Evolutionary conservation across 768 basidiomycete species (phyloP).

Genomic region (Hygrophorus russula): DNA sequence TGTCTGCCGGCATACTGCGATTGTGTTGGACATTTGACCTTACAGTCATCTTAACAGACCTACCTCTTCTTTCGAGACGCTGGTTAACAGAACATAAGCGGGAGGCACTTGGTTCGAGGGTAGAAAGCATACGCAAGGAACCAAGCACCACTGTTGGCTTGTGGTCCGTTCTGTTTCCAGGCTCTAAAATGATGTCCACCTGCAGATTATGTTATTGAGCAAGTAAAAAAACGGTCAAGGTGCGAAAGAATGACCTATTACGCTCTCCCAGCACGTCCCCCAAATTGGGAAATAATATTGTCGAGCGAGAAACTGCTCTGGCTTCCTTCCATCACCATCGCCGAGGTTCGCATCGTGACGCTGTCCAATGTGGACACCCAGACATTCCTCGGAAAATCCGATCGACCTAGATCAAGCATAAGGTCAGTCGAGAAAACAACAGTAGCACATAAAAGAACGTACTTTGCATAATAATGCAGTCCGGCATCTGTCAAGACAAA

Average conservation of each 20-base stretch:
- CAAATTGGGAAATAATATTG: constrained; percentile 69
- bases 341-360: constrained; percentile 74
- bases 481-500: constrained; percentile 68
- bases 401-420: constrained; percentile 40
- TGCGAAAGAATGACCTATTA: constrained; percentile 36
- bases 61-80: constrained; percentile 66
- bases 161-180: constrained; percentile 79
- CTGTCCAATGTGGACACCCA: constrained; percentile 68
- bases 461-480: constrained; percentile 62
- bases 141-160: constrained; percentile 68
- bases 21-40: neutral
- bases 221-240: constrained; percentile 1
- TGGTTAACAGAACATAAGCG: constrained; percentile 14
- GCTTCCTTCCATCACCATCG: constrained; percentile 64
- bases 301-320: constrained; percentile 61
- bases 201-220: constrained; percentile 8
- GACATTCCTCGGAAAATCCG: constrained; percentile 74
- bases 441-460: constrained; percentile 6
- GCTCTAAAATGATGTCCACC: constrained; percentile 88
- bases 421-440: neutral
- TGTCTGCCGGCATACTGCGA: constrained; percentile 42
- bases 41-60: constrained; percentile 2
- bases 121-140: constrained; percentile 55
- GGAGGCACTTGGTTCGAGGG: neutral
- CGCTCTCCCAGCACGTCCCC: constrained; percentile 85